phyloP scores from a whole-genome alignment of 2,329 filamentous ascomycete genomes.

The Didymella segeticola region DNA sequence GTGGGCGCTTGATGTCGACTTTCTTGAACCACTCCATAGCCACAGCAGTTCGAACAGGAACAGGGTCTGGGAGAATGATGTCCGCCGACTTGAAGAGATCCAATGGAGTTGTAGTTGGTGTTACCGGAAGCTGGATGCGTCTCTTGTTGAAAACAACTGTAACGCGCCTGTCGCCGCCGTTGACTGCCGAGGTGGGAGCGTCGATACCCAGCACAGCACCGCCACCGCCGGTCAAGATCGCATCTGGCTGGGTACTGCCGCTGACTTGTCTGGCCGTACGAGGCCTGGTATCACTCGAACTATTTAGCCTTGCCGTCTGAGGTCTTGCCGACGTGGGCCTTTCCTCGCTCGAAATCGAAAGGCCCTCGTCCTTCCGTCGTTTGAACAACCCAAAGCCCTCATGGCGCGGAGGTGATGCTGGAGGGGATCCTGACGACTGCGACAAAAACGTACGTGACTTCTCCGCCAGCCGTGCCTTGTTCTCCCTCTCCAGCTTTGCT shows the following conservation, averaged over 20 bases:
- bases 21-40: slow-evolving; percentile 77
- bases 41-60: slow-evolving; percentile 71
- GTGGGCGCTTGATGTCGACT: slow-evolving; percentile 79
- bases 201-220: slow-evolving; percentile 66
- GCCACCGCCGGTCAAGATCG: slow-evolving; percentile 54
- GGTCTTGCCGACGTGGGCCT: slow-evolving; percentile 17
- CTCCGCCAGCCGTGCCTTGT: slow-evolving; percentile 34
- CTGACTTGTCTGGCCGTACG: slow-evolving; percentile 33
- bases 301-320: slow-evolving; percentile 31
- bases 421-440: slow-evolving; percentile 35
- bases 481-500: slow-evolving; percentile 34
- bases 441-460: slow-evolving; percentile 28
- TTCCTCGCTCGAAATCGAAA: slow-evolving; percentile 27
- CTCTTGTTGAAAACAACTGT: slow-evolving; percentile 74
- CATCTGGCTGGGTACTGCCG: slow-evolving; percentile 33
- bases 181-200: slow-evolving; percentile 80
- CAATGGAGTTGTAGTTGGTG: slow-evolving; percentile 73
- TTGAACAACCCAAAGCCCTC: slow-evolving; percentile 45
- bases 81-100: slow-evolving; percentile 76
- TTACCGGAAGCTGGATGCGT: slow-evolving; percentile 74
- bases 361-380: slow-evolving; percentile 41
- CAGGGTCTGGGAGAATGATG: slow-evolving; percentile 66
- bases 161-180: slow-evolving; percentile 79
- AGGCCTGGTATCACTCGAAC: slow-evolving; percentile 18
- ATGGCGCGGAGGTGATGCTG: slow-evolving; percentile 40